These are phyloP conservation scores for Chlamydomonas applanata DNA, from an alignment of 139 green algal genomes.

Conservation along the genomic window DNA sequence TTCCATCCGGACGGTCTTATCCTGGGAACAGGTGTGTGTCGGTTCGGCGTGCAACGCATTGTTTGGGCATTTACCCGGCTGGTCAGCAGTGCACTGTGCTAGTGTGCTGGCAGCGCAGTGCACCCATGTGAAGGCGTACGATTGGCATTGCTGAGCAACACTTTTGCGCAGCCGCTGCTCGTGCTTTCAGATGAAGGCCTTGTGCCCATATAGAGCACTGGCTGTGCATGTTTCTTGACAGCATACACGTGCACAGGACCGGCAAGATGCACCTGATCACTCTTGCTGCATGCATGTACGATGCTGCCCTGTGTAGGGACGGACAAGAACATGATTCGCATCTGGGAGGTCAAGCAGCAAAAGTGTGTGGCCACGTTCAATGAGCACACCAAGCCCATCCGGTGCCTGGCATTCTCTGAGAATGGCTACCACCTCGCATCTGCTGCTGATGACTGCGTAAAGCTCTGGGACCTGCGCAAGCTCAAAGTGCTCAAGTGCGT, in stretches of 20 bases:
- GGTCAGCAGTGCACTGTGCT: too few species aligned
- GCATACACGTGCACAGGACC: neutral
- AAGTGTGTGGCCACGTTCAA: constrained; percentile 84
- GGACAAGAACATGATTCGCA: constrained; percentile 55
- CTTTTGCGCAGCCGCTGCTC: too few species aligned
- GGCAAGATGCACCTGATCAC: neutral
- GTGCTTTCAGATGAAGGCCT: neutral
- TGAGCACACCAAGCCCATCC: constrained; percentile 61
- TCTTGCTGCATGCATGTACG: neutral
- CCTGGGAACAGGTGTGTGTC: constrained; percentile 76
- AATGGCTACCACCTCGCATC: constrained; percentile 94
- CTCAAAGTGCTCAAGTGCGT: constrained; percentile 80
- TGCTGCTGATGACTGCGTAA: constrained; percentile 75
- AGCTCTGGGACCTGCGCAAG: constrained; percentile 98
- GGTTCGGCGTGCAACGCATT: too few species aligned
- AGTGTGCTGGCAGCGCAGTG: too few species aligned
- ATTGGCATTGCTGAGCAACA: too few species aligned
- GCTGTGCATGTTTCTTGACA: neutral
- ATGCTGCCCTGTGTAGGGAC: constrained; percentile 39
- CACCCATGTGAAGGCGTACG: too few species aligned
- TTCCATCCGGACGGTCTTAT: constrained; percentile 91
- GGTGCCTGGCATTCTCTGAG: constrained; percentile 80
- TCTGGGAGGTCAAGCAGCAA: constrained; percentile 89
- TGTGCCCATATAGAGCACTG: too few species aligned
- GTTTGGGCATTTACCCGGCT: too few species aligned